Evolutionary conservation across 768 basidiomycete genomes (phyloP).

Genomic region (Fomitopsis serialis): DNA sequence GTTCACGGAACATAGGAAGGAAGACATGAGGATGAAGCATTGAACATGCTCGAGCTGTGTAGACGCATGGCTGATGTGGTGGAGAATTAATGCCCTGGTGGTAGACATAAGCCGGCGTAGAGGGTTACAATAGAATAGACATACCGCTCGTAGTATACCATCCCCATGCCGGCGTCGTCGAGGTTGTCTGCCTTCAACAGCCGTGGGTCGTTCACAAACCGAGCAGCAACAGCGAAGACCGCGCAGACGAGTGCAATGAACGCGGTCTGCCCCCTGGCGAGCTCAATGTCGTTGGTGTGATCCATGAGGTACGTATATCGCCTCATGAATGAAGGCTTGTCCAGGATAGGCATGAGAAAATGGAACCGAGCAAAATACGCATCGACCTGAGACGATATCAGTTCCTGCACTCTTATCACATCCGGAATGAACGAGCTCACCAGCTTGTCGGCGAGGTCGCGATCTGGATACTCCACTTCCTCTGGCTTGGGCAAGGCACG

Average conservation of each 20-base stretch:
- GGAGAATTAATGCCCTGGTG: slow-evolving; percentile 76
- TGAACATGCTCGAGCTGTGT: slow-evolving; percentile 86
- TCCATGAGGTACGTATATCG: slow-evolving; percentile 75
- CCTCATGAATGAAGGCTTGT: slow-evolving; percentile 77
- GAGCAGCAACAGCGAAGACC: slow-evolving; percentile 86
- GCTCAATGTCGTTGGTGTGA: slow-evolving; percentile 44
- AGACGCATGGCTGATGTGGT: slow-evolving; percentile 87
- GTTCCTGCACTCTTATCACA: not conserved
- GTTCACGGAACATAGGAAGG: slow-evolving; percentile 89
- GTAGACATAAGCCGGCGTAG: slow-evolving; percentile 1
- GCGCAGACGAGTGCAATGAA: slow-evolving; percentile 83
- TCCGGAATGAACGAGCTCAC: slow-evolving; percentile 37
- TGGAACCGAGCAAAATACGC: slow-evolving; percentile 86
- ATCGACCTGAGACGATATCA: slow-evolving; percentile 49
- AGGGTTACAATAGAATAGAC: slow-evolving; percentile 16
- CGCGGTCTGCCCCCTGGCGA: slow-evolving; percentile 58
- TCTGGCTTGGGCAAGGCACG: slow-evolving; percentile 77
- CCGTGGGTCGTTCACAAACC: slow-evolving; percentile 70
- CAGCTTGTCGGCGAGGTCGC: slow-evolving; percentile 82
- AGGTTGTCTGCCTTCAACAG: slow-evolving; percentile 47
- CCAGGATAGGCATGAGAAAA: slow-evolving; percentile 82
- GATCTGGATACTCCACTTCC: slow-evolving; percentile 82
- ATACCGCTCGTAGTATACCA: slow-evolving; percentile 86
- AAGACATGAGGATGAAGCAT: slow-evolving; percentile 83
- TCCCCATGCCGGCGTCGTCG: slow-evolving; percentile 83